Conservation (phyloP, 202 grass and related monocot genomes). For the Panicum hallii region DNA sequence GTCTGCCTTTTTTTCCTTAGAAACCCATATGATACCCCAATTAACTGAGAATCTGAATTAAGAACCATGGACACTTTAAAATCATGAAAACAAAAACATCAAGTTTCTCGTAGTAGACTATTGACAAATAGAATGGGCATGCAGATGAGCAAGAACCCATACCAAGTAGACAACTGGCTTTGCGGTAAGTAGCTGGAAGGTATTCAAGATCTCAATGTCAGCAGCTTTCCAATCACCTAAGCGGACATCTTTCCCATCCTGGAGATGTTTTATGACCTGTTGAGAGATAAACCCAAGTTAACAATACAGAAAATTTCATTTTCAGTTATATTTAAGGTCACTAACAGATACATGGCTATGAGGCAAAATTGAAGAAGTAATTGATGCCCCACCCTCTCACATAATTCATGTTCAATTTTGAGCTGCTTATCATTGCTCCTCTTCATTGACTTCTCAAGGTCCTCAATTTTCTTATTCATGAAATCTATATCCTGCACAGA, state of each 20-base stretch:
- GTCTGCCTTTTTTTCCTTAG: neutral
- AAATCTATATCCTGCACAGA: neutral
- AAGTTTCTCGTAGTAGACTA: neutral
- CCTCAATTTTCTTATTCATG: neutral
- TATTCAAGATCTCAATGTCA: neutral
- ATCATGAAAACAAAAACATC: neutral
- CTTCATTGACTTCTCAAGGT: neutral
- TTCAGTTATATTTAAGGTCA: constrained; percentile 4
- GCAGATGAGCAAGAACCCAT: neutral
- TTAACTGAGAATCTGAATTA: neutral
- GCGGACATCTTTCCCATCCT: neutral
- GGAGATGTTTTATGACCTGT: neutral
- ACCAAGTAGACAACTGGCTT: neutral
- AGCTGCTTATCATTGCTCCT: neutral
- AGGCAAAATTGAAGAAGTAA: constrained; percentile 7
- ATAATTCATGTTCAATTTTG: neutral
- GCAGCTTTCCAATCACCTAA: neutral
- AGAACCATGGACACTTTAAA: constrained; percentile 18
- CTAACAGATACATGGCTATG: constrained; percentile 21
- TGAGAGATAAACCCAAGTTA: constrained; percentile 14
- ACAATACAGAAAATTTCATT: neutral
- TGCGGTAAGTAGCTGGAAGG: neutral
- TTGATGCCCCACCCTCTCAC: neutral
- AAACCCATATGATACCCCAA: neutral
- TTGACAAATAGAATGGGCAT: neutral